Evolutionary conservation across 345 rosid species (phyloP).

Genomic region (Boechera stricta): DNA sequence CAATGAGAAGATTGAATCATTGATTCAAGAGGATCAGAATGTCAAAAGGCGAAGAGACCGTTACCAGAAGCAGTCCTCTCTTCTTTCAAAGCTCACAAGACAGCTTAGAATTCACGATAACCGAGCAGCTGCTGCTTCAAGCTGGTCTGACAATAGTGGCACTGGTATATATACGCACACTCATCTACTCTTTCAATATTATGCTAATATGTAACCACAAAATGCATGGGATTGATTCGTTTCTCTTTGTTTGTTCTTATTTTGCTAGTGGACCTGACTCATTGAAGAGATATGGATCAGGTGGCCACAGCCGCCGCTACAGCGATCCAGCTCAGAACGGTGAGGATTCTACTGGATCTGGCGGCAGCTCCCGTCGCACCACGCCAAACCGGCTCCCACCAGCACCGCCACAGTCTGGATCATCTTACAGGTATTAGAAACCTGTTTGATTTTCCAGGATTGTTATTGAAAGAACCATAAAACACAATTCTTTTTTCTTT

Average conservation of each 20-base stretch:
- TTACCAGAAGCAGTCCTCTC: conserved; percentile 82
- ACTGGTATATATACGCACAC: conserved; percentile 52
- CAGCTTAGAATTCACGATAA: conserved; percentile 91
- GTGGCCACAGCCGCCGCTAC: too few relatives aligned
- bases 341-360: conserved; percentile 60
- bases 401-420: conserved; percentile 72
- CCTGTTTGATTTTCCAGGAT: conserved; percentile 25
- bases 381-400: conserved; percentile 86
- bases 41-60: conserved; percentile 78
- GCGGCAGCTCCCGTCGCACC: conserved; percentile 71
- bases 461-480: conserved; percentile 28
- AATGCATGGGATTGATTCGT: not conserved
- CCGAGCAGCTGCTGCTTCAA: conserved; percentile 80
- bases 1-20: conserved; percentile 69
- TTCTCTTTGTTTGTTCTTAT: not conserved
- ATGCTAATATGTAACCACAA: not conserved
- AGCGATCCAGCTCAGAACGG: too few relatives aligned
- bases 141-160: conserved; percentile 66
- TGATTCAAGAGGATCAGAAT: conserved; percentile 92
- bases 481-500: conserved; percentile 2
- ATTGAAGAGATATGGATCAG: too few relatives aligned
- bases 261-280: too few relatives aligned
- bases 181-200: not conserved
- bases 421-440: conserved; percentile 56
- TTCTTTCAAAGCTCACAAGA: conserved; percentile 79